phyloP scores from a whole-genome alignment of 2,329 filamentous ascomycete genomes.

The Botryotinia convoluta region DNA sequence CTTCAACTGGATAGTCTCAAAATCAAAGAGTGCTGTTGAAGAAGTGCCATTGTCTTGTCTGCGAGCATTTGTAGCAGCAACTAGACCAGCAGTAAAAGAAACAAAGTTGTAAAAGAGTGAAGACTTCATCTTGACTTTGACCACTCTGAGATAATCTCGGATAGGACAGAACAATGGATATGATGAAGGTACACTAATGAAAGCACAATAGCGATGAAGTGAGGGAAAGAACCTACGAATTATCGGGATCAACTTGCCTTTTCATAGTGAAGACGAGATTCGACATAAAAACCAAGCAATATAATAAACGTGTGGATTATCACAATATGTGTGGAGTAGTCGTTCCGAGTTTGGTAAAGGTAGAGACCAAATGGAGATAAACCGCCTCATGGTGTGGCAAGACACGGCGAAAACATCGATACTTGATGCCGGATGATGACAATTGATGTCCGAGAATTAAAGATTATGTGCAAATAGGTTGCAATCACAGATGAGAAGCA shows the following conservation, averaged over 20 bases:
- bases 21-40: conserved; percentile 2
- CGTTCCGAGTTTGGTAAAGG: background rate
- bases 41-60: background rate
- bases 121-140: conserved; percentile 12
- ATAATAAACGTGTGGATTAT: background rate
- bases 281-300: background rate
- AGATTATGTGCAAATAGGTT: background rate
- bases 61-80: background rate
- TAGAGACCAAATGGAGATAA: background rate
- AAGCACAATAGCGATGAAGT: background rate
- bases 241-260: background rate
- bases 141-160: background rate
- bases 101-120: background rate
- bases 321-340: conserved; percentile 6
- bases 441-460: background rate
- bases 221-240: background rate
- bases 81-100: background rate
- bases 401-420: background rate
- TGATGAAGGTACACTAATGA: background rate
- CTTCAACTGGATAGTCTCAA: conserved; percentile 4
- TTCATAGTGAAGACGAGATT: background rate
- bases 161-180: background rate
- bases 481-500: background rate
- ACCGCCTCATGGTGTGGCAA: background rate
- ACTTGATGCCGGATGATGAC: no score